Evolutionary conservation across 352 stramenopile species (phyloP).

Genomic region (Thraustochytrium striatum): DNA sequence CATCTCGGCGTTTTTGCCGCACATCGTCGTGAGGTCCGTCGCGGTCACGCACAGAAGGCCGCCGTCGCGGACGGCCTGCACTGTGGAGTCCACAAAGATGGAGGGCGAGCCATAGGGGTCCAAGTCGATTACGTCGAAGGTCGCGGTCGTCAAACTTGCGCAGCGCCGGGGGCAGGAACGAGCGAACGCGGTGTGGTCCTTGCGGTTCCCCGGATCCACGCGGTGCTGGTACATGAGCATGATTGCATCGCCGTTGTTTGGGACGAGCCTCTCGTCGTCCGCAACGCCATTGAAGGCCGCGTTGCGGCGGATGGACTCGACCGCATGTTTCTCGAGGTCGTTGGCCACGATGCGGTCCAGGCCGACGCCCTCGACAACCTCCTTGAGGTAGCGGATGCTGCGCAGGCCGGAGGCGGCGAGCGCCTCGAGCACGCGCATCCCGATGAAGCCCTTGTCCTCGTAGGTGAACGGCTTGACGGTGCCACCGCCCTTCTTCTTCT

Average conservation of each 20-base stretch:
- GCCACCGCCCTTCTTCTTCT: conserved; percentile 59
- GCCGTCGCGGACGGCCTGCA: conserved; percentile 89
- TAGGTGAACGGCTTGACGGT: conserved; percentile 44
- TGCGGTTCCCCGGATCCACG: neutral
- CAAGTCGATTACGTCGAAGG: conserved; percentile 98
- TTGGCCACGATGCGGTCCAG: conserved; percentile 96
- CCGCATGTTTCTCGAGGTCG: conserved; percentile 92
- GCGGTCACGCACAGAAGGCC: conserved; percentile 98
- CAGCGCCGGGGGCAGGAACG: too few relatives aligned
- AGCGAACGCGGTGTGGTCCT: conserved; percentile 18
- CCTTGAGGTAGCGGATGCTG: conserved; percentile 97
- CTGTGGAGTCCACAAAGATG: conserved; percentile 94
- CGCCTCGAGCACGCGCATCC: conserved; percentile 95
- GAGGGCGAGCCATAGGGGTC: conserved; percentile 97
- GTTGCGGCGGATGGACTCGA: conserved; percentile 92
- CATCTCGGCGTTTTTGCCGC: conserved; percentile 53
- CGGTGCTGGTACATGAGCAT: conserved; percentile 57
- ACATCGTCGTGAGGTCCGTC: conserved; percentile 85
- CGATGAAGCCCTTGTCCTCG: conserved; percentile 60
- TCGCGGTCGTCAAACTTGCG: too few relatives aligned
- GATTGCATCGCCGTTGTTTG: conserved; percentile 53
- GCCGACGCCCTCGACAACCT: conserved; percentile 78
- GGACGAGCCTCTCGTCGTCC: conserved; percentile 53
- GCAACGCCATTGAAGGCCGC: conserved; percentile 68
- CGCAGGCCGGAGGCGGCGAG: conserved; percentile 94